Base-by-base conservation (phyloP, 1,284 basidiomycete genomes). In the Tilletia caries region DNA sequence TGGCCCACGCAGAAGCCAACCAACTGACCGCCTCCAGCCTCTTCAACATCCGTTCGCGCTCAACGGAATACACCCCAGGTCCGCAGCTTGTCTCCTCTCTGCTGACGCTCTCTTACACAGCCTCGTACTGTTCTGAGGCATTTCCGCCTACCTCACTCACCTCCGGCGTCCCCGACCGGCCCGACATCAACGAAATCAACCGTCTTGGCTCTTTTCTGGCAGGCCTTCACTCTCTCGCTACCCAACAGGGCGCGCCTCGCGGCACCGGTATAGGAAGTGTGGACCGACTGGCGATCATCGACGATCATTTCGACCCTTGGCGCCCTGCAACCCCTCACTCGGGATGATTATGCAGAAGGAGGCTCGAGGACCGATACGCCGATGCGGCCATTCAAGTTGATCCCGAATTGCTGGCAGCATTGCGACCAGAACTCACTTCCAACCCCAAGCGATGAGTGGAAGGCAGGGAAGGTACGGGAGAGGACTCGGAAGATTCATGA, bases 301-400 rank as follows among this genome's bases (percentile, higher is more conserved):
- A 93, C 76, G 92, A 91, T 18, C 90, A 91, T 86, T 87, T 90
- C 60, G 78, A 95, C 83, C 93, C 94, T 2, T 96, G 93, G 93
- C 87, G 91, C 71, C 91, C 92, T 0, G 90, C 89, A 71, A 88
- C 94, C 1, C 92, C 93, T 0, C 92, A 95, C 80, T 91, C 90
- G 73, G 88, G 90, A 65, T n/a, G 79, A 83, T 67, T 83, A 73
- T 6, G 78, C 77, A 1, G 88, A 91, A 66, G 93, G 93, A 0
- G 84, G 86, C 5, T 85, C 87, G 58, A 86, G 94, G 41, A 82
- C 86, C 54, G 92, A 93, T 83, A 92, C 92, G 0, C 83, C 90
- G 15, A 76, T 88, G 23, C 86, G 88, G 65, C 95, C 95, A 0
- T 92, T 94, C 85, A 93, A 94, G 83, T 78, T 95, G 66, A 97